These are phyloP conservation scores for Closterium sp. DNA, from an alignment of 139 green algal species.

Conservation along the genomic window DNA sequence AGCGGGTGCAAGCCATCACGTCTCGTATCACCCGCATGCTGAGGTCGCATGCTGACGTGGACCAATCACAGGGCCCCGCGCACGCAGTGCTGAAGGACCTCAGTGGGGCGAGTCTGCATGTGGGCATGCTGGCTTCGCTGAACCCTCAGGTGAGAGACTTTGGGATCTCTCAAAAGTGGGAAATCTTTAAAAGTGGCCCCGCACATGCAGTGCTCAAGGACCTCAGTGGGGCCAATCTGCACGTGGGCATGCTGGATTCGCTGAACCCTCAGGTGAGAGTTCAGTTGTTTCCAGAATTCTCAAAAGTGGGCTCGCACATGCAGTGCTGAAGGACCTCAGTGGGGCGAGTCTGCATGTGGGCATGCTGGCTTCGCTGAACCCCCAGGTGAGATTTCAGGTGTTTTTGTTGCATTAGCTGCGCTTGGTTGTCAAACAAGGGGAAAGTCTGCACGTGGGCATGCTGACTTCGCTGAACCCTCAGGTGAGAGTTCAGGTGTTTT, in stretches of 20 bases:
- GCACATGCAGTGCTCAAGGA: no score
- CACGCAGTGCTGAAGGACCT: constrained; percentile 7
- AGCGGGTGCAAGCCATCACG: constrained; percentile 15
- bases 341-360: no score
- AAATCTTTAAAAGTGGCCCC: no score
- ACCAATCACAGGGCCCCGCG: neutral
- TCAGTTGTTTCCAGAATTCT: neutral
- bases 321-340: no score
- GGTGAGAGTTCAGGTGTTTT: neutral
- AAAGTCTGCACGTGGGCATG: constrained; percentile 15
- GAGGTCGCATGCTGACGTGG: neutral
- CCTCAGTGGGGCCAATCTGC: neutral
- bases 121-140: neutral
- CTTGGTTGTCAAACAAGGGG: no score
- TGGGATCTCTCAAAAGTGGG: no score
- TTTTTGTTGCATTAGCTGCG: no score
- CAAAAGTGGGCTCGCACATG: no score
- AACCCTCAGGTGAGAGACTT: constrained; percentile 12
- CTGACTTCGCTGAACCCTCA: neutral
- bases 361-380: no score
- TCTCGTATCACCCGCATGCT: constrained; percentile 7
- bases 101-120: neutral
- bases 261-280: neutral
- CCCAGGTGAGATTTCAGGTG: no score
- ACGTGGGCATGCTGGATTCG: neutral